Percentiles rank a stretch among this genome's conserved stretches.
Conservation (phyloP, 192 early-diverging fungal species). For the Rhizophlyctis rosea region DNA sequence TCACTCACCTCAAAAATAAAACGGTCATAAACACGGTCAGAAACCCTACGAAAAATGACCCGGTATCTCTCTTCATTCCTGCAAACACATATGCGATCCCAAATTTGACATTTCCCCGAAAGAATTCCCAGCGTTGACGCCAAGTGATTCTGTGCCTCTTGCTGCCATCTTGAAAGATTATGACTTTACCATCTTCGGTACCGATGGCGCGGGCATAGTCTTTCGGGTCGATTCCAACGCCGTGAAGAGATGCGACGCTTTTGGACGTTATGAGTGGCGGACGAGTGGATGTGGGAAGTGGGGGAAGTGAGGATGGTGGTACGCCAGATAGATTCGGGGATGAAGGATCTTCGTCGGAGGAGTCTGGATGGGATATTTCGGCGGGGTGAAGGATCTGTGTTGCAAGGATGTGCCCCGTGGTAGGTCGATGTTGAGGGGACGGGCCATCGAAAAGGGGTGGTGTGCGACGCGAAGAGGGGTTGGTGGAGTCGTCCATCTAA, state of each 20-base stretch:
- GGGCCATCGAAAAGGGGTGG: too few relatives aligned
- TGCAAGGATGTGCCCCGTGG: too few relatives aligned
- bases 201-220: neutral
- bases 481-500: too few relatives aligned
- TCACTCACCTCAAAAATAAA: slow-evolving; percentile 20
- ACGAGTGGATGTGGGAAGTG: neutral
- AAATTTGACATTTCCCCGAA: slow-evolving; percentile 6
- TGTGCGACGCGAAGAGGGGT: too few relatives aligned
- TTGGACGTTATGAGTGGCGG: neutral
- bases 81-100: slow-evolving; percentile 17
- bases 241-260: neutral
- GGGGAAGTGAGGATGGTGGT: neutral
- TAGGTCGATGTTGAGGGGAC: too few relatives aligned
- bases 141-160: neutral
- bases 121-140: neutral
- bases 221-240: neutral
- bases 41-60: slow-evolving; percentile 33
- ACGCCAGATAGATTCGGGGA: too few relatives aligned
- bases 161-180: neutral
- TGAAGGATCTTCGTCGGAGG: too few relatives aligned
- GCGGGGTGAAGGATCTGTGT: too few relatives aligned
- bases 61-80: slow-evolving; percentile 7
- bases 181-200: neutral
- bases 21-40: slow-evolving; percentile 33
- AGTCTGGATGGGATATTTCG: too few relatives aligned